Percentiles rank a stretch among this genome's conserved stretches.
Conservation (phyloP, 768 basidiomycete genomes). For the Boletus pseudo-olivaceus region DNA sequence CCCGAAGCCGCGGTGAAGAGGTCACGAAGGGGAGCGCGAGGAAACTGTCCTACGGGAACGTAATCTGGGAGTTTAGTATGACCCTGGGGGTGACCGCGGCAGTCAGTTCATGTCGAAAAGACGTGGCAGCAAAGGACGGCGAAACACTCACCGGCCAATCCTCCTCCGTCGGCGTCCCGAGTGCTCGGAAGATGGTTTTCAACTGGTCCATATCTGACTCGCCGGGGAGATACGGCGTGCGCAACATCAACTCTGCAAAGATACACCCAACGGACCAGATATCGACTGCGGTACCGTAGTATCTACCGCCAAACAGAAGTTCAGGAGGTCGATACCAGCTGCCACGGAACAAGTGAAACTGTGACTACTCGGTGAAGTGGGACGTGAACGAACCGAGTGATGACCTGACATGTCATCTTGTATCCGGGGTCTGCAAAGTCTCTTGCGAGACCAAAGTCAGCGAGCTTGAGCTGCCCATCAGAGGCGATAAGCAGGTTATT, state of each 20-base stretch:
- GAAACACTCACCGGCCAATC: slow-evolving; percentile 83
- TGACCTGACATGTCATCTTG: slow-evolving; percentile 98
- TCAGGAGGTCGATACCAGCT: slow-evolving; percentile 99
- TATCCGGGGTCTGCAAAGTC: slow-evolving; percentile 94
- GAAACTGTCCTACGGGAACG: slow-evolving; percentile 80
- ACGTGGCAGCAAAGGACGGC: neutral
- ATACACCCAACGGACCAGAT: slow-evolving; percentile 98
- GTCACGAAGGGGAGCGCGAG: slow-evolving; percentile 75
- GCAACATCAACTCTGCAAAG: slow-evolving; percentile 94
- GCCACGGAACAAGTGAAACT: neutral
- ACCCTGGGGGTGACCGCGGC: slow-evolving; percentile 48
- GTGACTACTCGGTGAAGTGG: neutral
- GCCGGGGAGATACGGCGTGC: slow-evolving; percentile 92
- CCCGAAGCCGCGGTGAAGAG: slow-evolving; percentile 89
- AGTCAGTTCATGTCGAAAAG: neutral
- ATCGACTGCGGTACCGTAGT: slow-evolving; percentile 90
- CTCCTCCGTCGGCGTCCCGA: slow-evolving; percentile 94
- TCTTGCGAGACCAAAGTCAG: slow-evolving; percentile 97
- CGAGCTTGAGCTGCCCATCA: slow-evolving; percentile 90
- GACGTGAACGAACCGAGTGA: slow-evolving; percentile 69
- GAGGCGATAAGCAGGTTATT: slow-evolving; percentile 95
- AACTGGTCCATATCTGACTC: slow-evolving; percentile 97
- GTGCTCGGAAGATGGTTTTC: slow-evolving; percentile 88
- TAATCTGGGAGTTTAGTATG: slow-evolving; percentile 91
- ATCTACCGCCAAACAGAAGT: slow-evolving; percentile 84